These are phyloP conservation scores for Trichophyton simii DNA, from an alignment of 2,329 filamentous ascomycete species.

Conservation along the genomic window DNA sequence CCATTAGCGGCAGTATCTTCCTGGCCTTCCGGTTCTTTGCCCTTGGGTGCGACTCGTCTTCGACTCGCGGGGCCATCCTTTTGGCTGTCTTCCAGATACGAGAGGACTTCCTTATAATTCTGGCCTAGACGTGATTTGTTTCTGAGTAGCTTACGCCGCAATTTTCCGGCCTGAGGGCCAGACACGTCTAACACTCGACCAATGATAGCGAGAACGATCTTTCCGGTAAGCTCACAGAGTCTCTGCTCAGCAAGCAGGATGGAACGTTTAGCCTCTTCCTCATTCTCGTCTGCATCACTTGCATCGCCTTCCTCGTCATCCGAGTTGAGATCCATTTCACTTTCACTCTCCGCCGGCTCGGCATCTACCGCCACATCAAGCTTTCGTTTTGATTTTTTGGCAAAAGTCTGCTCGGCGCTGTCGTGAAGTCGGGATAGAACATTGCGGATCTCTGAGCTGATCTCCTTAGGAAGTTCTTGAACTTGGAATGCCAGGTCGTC, in stretches of 20 bases:
- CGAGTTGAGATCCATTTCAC: slow-evolving; percentile 45
- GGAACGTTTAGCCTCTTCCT: slow-evolving; percentile 39
- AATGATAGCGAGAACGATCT: slow-evolving; percentile 68
- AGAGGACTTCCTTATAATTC: slow-evolving; percentile 75
- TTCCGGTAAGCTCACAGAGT: slow-evolving; percentile 73
- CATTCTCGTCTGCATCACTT: slow-evolving; percentile 23
- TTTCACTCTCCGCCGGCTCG: slow-evolving; percentile 57
- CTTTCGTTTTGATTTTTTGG: slow-evolving; percentile 47
- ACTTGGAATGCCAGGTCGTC: slow-evolving; percentile 44
- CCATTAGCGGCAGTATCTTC: slow-evolving; percentile 4
- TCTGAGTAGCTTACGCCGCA: slow-evolving; percentile 59
- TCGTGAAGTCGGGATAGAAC: slow-evolving; percentile 67
- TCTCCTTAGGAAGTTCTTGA: slow-evolving; percentile 53
- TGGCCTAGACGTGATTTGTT: slow-evolving; percentile 70
- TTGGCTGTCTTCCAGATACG: slow-evolving; percentile 57
- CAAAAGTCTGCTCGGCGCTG: slow-evolving; percentile 61
- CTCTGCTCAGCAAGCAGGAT: slow-evolving; percentile 70
- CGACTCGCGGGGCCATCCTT: slow-evolving; percentile 29
- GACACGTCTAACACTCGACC: slow-evolving; percentile 59
- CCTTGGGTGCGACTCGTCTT: slow-evolving; percentile 1
- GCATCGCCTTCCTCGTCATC: slow-evolving; percentile 18
- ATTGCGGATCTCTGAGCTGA: slow-evolving; percentile 49
- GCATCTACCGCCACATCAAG: slow-evolving; percentile 28
- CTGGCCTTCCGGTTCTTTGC: slow-evolving; percentile 2
- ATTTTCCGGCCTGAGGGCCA: slow-evolving; percentile 47